These are phyloP conservation scores for Aspergillus asperescens DNA, from an alignment of 495 filamentous ascomycete species.

Conservation along the genomic window DNA sequence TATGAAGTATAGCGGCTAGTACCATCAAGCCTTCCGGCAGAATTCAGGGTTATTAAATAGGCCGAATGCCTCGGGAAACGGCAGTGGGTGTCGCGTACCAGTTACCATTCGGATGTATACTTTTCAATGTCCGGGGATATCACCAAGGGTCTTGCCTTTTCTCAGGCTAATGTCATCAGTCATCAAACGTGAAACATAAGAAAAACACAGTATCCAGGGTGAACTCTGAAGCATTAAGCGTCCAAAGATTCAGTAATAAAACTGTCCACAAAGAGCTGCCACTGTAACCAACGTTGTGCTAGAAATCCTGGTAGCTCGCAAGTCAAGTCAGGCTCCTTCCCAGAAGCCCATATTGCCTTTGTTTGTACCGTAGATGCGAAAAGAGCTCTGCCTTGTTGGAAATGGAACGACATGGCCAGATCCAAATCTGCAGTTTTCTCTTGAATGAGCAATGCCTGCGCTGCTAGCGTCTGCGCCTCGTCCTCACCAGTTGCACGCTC, in stretches of 20 bases:
- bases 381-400: constrained; percentile 2
- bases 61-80: no score
- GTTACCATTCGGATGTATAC: no score
- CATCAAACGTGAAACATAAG: no score
- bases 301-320: neutral
- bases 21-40: no score
- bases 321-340: neutral
- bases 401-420: constrained; percentile 7
- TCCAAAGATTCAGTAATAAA: neutral
- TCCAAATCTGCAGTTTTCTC: neutral
- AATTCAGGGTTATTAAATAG: no score
- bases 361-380: neutral
- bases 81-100: no score
- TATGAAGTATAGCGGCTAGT: no score
- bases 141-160: no score
- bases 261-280: neutral
- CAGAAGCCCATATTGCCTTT: neutral
- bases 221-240: no score
- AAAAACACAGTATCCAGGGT: no score
- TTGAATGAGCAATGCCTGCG: constrained; percentile 1
- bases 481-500: neutral
- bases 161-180: no score
- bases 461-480: constrained; percentile 1
- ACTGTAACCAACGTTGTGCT: neutral
- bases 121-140: no score